Evolutionary conservation across 75 land plant genomes (phyloP), one percentile per base, ranked within the genome.

Genomic region (Isoetes taiwanensis): DNA sequence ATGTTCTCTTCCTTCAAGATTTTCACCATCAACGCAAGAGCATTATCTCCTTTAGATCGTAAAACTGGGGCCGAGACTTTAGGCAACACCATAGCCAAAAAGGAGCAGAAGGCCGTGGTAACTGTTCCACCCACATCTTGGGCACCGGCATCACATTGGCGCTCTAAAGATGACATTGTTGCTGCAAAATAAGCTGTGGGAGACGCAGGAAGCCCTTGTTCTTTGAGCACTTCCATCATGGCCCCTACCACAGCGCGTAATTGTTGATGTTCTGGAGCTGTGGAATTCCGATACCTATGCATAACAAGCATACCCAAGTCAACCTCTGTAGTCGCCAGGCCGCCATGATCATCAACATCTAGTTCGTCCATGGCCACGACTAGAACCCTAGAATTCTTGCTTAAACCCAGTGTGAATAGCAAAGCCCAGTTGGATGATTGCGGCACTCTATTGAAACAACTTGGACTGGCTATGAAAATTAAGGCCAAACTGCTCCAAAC

Each of bases 131-230:
- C 62, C 2, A 64, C 48, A 3, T 67, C 65, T n/a, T n/a, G n/a
- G n/a, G n/a, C n/a, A 6, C 70, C 43, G 3, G 53, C 54, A 23
- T 39, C 34, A 3, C 59, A 46, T 38, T 83, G 78, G 19, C 78
- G 75, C n/a, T 65, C 76, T 12, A 87, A 69, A 28, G 95, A 67
- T 2, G 83, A 52, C 64, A 65, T 65, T 1, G 81, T 65, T 56
- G 89, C 85, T 37, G 77, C 83, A 43, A 93, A 93, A 70, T 81
- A 93, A 26, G 98, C 72, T 28, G 77, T 68, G 3, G 98, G 82
- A 23, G 83, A 41, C n/a, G 63, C 67, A 17, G 83, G 75, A 34
- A 82, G 40, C 39, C 62, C 53, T 41, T 93, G 95, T 32, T 84
- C 95, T 43, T 64, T 68, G 54, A 93, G 77, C 30, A 73, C 78